Conservation (phyloP, 495 filamentous ascomycete genomes). For the Penicillium angulare region DNA sequence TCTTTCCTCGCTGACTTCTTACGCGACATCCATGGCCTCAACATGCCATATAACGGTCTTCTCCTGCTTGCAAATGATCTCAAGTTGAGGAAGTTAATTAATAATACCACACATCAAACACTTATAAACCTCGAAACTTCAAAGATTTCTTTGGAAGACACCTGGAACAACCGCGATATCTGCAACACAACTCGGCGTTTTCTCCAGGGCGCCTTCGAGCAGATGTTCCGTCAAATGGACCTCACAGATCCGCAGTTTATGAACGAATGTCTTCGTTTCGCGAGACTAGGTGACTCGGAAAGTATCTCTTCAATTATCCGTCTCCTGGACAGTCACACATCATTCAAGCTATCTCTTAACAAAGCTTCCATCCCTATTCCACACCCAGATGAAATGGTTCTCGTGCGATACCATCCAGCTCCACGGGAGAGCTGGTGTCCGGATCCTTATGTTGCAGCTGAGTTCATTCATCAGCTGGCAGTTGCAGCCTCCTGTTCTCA, state of each 20-base stretch:
- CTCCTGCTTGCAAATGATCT: conserved; percentile 29
- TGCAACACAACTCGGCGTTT: conserved; percentile 25
- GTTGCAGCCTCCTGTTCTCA: conserved; percentile 32
- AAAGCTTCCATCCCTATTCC: conserved; percentile 31
- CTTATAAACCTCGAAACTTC: conserved; percentile 34
- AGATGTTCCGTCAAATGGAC: conserved; percentile 34
- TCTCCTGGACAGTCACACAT: conserved; percentile 37
- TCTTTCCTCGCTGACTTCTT: conserved; percentile 32
- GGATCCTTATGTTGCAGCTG: conserved; percentile 37
- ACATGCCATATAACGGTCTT: conserved; percentile 34
- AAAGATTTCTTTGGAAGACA: conserved; percentile 24
- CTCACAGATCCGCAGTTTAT: conserved; percentile 31
- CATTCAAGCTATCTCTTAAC: conserved; percentile 38
- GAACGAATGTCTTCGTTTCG: conserved; percentile 27
- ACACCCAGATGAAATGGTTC: conserved; percentile 28
- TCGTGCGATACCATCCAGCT: conserved; percentile 31
- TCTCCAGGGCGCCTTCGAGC: conserved; percentile 30
- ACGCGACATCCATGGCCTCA: conserved; percentile 29
- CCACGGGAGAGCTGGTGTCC: conserved; percentile 21
- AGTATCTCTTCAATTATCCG: conserved; percentile 34
- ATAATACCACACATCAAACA: conserved; percentile 21
- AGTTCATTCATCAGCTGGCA: conserved; percentile 41
- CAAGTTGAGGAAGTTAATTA: conserved; percentile 21
- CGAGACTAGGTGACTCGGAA: conserved; percentile 32
- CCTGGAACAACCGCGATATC: conserved; percentile 26